Evolutionary conservation across 108 stramenopile species (phyloP).

Genomic region (Cyclotella kingstonii): DNA sequence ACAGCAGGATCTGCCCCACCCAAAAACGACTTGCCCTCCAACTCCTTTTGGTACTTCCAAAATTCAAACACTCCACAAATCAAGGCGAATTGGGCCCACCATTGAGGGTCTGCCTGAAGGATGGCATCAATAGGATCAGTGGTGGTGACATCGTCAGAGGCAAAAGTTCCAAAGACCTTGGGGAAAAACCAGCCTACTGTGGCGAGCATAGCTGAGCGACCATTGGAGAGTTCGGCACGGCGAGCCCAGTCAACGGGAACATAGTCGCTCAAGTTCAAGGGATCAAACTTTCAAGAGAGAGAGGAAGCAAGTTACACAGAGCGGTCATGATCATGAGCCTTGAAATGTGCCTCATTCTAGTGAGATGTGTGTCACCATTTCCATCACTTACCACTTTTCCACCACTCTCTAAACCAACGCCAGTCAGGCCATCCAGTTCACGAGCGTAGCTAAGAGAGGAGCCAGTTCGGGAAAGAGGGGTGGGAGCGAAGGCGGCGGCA

Average conservation of each 20-base stretch:
- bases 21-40: slow-evolving; percentile 77
- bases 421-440: slow-evolving; percentile 55
- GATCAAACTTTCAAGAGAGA: slow-evolving; percentile 68
- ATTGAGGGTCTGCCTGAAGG: slow-evolving; percentile 84
- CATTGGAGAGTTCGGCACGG: slow-evolving; percentile 88
- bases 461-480: slow-evolving; percentile 21
- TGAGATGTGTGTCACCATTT: neutral
- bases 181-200: slow-evolving; percentile 84
- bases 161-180: slow-evolving; percentile 71
- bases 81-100: slow-evolving; percentile 91
- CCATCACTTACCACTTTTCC: slow-evolving; percentile 55
- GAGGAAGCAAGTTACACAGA: neutral
- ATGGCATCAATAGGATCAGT: slow-evolving; percentile 89
- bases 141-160: slow-evolving; percentile 70
- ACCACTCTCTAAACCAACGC: slow-evolving; percentile 60
- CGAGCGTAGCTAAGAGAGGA: slow-evolving; percentile 43
- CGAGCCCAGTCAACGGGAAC: slow-evolving; percentile 79
- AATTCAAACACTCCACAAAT: slow-evolving; percentile 86
- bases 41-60: slow-evolving; percentile 78
- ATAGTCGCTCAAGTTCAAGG: slow-evolving; percentile 76
- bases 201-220: slow-evolving; percentile 88
- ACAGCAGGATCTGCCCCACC: slow-evolving; percentile 81
- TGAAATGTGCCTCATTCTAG: neutral
- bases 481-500: slow-evolving; percentile 69
- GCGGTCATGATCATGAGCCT: neutral